Evolutionary conservation across 1,284 basidiomycete species (phyloP).

Genomic region (Kwoniella shivajii): DNA sequence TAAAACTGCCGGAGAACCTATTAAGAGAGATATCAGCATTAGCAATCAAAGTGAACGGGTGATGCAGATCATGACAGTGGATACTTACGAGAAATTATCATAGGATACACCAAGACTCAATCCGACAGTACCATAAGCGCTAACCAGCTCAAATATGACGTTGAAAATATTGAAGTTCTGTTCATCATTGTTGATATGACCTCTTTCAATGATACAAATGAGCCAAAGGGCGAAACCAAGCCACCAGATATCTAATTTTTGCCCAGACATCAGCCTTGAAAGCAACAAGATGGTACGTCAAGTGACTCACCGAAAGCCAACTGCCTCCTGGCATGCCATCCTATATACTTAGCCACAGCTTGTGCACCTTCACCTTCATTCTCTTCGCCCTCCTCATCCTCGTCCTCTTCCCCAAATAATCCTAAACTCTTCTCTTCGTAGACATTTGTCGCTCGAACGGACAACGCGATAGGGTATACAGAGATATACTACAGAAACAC

Average conservation of each 20-base stretch:
- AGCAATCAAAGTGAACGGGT: neutral
- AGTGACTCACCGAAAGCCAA: conserved; percentile 18
- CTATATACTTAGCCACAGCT: conserved; percentile 54
- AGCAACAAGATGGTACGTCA: neutral
- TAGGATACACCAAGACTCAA: conserved; percentile 73
- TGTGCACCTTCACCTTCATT: conserved; percentile 49
- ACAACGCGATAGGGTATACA: conserved; percentile 62
- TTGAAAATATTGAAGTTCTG: conserved; percentile 79
- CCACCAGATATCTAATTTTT: conserved; percentile 93
- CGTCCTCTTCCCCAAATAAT: conserved; percentile 63
- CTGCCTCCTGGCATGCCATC: conserved; percentile 42
- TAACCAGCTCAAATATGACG: conserved; percentile 64
- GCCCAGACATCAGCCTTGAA: too few species aligned
- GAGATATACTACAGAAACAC: conserved; percentile 51
- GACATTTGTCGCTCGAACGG: conserved; percentile 96
- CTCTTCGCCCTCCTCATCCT: conserved; percentile 54
- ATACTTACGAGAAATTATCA: conserved; percentile 56
- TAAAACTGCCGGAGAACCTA: conserved; percentile 77
- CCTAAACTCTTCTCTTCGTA: conserved; percentile 90
- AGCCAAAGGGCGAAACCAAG: conserved; percentile 73
- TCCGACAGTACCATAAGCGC: conserved; percentile 89
- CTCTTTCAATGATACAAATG: conserved; percentile 82
- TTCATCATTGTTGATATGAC: conserved; percentile 61
- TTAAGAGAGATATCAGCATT: neutral
- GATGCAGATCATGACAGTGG: neutral